Base-by-base conservation (phyloP, 495 filamentous ascomycete genomes). In the Aspergillus olivimuriae region DNA sequence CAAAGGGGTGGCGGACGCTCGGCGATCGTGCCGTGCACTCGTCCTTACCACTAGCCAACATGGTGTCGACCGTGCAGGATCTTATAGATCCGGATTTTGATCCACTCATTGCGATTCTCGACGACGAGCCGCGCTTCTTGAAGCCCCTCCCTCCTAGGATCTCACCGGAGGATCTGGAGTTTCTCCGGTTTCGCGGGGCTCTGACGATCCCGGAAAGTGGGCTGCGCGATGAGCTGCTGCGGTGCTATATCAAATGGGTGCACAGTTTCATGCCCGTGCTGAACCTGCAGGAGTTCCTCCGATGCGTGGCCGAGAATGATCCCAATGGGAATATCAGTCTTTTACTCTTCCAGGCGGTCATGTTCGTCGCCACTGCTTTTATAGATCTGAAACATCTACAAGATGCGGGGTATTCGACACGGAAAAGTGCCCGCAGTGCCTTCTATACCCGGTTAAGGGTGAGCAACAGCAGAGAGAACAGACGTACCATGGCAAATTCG, bases 241-340 rank as follows among this genome's bases (percentile, higher is more conserved):
- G 76, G 37, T 78, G 78, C 8, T 91, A 88, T 63, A 71, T 89
- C 48, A 80, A 89, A 63, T 91, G 79, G 70, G 86, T 92, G 12
- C 82, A 94, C 57, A 87, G 86, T 39, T 90, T 83, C 58, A 86
- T 91, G 83, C 87, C 87, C 2, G 70, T 91, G 20, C 47, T 94
- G 43, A 85, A 94, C 44, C 62, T 87, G 41, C 76, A 82, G 45
- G 74, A 84, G 22, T 86, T 90, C 56, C 57, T 92, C 18, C 53
- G 65, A 40, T 74, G 74, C 42, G 72, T 89, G 42, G 68, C 65
- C 1, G 51, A 66, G 37, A 80, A 83, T 49, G 68, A 75, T 41
- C 70, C 72, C 10, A 74, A 83, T 53, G 83, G 81, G 4, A 81
- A 66, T 31, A 58, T 86, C 41, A 90, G 87, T 60, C 60, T 92